Base-by-base conservation (phyloP, 257 asterid species). In the Rubia yunnanensis region DNA sequence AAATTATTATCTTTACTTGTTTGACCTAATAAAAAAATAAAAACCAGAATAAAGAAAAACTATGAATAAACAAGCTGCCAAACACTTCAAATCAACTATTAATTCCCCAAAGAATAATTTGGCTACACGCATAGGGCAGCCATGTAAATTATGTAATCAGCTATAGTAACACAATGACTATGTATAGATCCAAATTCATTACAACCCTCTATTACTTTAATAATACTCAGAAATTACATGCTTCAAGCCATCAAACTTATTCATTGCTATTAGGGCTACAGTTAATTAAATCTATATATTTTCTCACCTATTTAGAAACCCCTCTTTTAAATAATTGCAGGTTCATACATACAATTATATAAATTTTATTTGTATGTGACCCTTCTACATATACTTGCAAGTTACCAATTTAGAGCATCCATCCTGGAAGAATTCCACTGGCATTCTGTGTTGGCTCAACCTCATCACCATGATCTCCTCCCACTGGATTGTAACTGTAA, bases 351-450 rank as follows among this genome's bases (percentile, higher is more conserved):
- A 50, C 26, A 50, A 0, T 4, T 49, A n/a, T 50, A 13, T 10
- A 39, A 50, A 39, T 5, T 24, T 27, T 62, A 46, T 62, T 23
- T 14, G 38, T 10, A n/a, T 41, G 26, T 24, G 10, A 38, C 13
- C 28, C 38, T 55, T 26, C 2, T 26, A 39, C 8, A 2, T 41
- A 11, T 52, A 36, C 26, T 31, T 10, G 26, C 38, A 5, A n/a
- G 0, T 6, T 32, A 15, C n/a, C 22, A 44, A 2, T 7, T 78
- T 70, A 77, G 39, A 76, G 81, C 84, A 72, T 81, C 84, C 86
- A 78, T 70, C 82, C 80, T 41, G 79, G 88, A 62, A 78, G 70
- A 64, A 79, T 73, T 59, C 75, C 68, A 34, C 41, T 50, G 67
- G 32, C 72, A 67, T 73, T 73, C 39, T 67, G 68, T 28, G 72